A percentile compares a stretch with the other conserved stretches of the same genome.
Evolutionary conservation across 352 stramenopile genomes (phyloP).

Genomic region (Pythium insidiosum): DNA sequence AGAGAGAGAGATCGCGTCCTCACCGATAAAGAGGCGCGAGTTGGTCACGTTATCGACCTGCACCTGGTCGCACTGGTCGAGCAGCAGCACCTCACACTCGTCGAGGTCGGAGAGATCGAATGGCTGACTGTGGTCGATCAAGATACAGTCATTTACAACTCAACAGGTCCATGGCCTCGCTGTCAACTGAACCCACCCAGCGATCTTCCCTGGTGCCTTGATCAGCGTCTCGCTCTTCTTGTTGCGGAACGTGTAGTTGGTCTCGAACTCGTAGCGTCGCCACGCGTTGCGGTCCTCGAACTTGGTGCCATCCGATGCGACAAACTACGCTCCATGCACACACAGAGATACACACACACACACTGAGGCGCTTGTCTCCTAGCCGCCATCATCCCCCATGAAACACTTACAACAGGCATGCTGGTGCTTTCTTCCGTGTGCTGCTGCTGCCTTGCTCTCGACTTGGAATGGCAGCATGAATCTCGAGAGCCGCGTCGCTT

Average conservation of each 20-base stretch:
- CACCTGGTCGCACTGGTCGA: conserved; percentile 88
- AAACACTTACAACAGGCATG: conserved; percentile 7
- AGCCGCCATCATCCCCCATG: not conserved
- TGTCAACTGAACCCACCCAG: conserved; percentile 23
- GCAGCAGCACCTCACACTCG: conserved; percentile 72
- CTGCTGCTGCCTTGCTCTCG: too few species aligned
- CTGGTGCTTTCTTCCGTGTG: not conserved
- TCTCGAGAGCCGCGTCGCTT: too few species aligned
- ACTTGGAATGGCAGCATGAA: too few species aligned
- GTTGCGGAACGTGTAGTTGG: conserved; percentile 89
- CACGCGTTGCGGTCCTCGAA: conserved; percentile 80
- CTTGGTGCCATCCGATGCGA: conserved; percentile 79
- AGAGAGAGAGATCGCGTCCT: conserved; percentile 4
- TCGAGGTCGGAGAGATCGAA: conserved; percentile 84
- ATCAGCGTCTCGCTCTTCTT: conserved; percentile 66
- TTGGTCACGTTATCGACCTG: conserved; percentile 87
- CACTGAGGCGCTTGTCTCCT: too few species aligned
- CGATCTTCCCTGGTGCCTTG: conserved; percentile 76
- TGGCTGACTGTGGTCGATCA: conserved; percentile 41
- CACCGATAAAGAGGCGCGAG: conserved; percentile 86
- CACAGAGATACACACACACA: conserved; percentile 3
- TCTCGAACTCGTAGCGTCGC: conserved; percentile 88
- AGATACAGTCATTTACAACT: not conserved
- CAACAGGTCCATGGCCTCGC: not conserved
- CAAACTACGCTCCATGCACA: conserved; percentile 32